phyloP scores from a whole-genome alignment of 2,329 filamentous ascomycete species.

The Phialophora verrucosa region DNA sequence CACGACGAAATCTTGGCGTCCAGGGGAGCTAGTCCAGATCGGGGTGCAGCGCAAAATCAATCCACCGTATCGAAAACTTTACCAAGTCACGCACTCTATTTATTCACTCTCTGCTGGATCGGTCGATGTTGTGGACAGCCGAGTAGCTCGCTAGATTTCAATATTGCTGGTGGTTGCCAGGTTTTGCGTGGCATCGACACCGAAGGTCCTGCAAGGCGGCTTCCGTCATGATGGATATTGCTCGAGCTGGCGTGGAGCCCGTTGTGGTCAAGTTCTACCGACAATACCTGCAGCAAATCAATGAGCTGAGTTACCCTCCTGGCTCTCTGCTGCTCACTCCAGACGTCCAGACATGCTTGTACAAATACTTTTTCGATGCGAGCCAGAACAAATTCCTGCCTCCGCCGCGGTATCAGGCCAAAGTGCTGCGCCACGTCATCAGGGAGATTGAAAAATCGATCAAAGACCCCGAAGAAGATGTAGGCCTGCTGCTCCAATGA shows the following conservation, averaged over 20 bases:
- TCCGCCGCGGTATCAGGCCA: conserved; percentile 71
- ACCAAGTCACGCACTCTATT: neutral
- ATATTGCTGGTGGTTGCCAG: neutral
- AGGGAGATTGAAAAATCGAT: conserved; percentile 74
- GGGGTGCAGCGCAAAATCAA: conserved; percentile 2
- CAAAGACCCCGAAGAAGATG: conserved; percentile 82
- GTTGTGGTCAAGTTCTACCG: conserved; percentile 64
- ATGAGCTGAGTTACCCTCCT: conserved; percentile 70
- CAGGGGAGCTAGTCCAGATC: conserved; percentile 15
- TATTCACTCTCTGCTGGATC: neutral
- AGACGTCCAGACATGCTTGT: conserved; percentile 70
- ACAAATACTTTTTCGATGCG: conserved; percentile 67
- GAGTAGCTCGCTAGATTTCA: neutral
- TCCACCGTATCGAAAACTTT: neutral
- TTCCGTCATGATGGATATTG: conserved; percentile 26
- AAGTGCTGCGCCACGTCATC: conserved; percentile 75
- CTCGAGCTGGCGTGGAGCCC: conserved; percentile 42
- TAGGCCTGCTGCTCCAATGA: conserved; percentile 28
- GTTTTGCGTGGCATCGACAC: neutral
- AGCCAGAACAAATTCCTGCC: conserved; percentile 50
- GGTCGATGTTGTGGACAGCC: neutral
- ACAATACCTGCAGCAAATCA: conserved; percentile 80
- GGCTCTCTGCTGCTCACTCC: conserved; percentile 63
- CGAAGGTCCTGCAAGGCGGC: neutral
- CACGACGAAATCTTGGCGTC: conserved; percentile 33